These are phyloP conservation scores for Lyophyllum decastes DNA, from an alignment of 768 basidiomycete genomes.

Conservation along the genomic window DNA sequence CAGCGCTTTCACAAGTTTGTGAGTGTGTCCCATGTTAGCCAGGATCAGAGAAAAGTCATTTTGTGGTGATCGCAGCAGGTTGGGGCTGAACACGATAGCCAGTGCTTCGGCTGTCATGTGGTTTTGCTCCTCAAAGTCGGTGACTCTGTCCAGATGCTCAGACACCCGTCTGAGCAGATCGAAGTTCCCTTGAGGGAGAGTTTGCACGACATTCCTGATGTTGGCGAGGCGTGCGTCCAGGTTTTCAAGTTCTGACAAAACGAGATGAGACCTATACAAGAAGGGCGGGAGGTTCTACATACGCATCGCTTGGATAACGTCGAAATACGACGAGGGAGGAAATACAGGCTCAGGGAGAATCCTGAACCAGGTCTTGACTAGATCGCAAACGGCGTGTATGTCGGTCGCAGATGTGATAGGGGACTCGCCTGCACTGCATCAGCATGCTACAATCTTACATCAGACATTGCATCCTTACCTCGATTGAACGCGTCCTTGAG, in stretches of 20 bases:
- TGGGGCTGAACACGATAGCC: constrained; percentile 86
- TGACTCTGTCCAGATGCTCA: constrained; percentile 90
- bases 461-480: constrained; percentile 37
- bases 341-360: constrained; percentile 80
- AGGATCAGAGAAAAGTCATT: constrained; percentile 79
- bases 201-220: constrained; percentile 69
- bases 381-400: constrained; percentile 81
- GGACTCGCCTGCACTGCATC: constrained; percentile 47
- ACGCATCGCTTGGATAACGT: constrained; percentile 76
- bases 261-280: neutral
- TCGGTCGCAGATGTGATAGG: constrained; percentile 64
- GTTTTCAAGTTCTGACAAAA: constrained; percentile 61
- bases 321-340: constrained; percentile 65
- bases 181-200: constrained; percentile 72
- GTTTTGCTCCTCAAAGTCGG: constrained; percentile 84
- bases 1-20: constrained; percentile 73
- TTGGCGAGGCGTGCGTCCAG: constrained; percentile 64
- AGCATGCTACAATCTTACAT: neutral
- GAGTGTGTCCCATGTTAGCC: constrained; percentile 77
- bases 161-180: constrained; percentile 77
- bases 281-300: constrained; percentile 23
- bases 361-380: constrained; percentile 87
- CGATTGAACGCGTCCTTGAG: constrained; percentile 77
- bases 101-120: constrained; percentile 89
- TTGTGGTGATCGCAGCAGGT: constrained; percentile 73